These are phyloP conservation scores for Colletotrichum melonis DNA, from an alignment of 2,329 filamentous ascomycete genomes.

Conservation along the genomic window DNA sequence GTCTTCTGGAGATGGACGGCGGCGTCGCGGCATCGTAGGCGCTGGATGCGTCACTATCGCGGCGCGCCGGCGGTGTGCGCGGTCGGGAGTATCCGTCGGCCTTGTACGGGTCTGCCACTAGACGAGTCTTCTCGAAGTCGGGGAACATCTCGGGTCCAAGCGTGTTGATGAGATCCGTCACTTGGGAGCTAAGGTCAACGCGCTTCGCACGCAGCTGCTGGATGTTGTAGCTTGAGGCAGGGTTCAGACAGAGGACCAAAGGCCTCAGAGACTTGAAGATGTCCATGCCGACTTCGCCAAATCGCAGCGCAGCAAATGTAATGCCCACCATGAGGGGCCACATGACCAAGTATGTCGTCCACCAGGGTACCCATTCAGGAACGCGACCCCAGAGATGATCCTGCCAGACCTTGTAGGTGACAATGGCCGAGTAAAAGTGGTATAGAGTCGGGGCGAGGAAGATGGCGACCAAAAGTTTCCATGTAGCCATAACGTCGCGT, in stretches of 20 bases:
- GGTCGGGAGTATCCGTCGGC: conserved; percentile 46
- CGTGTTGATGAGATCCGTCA: conserved; percentile 93
- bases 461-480: conserved; percentile 91
- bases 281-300: conserved; percentile 99
- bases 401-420: conserved; percentile 81
- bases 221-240: conserved; percentile 85
- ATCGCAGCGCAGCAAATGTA: conserved; percentile 92
- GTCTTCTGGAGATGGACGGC: conserved; percentile 55
- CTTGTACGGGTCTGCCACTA: conserved; percentile 69
- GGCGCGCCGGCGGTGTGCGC: conserved; percentile 43
- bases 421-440: conserved; percentile 80
- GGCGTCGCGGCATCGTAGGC: conserved; percentile 52
- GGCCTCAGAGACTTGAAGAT: conserved; percentile 95
- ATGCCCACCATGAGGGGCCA: conserved; percentile 86
- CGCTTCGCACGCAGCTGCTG: conserved; percentile 80
- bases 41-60: conserved; percentile 63
- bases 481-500: conserved; percentile 90
- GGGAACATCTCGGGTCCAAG: conserved; percentile 96
- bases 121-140: conserved; percentile 86
- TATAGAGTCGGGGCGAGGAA: conserved; percentile 86
- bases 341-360: conserved; percentile 78
- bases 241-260: conserved; percentile 85
- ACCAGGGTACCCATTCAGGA: conserved; percentile 83
- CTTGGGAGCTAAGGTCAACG: conserved; percentile 79
- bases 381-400: conserved; percentile 87